Evolutionary conservation across 768 basidiomycete species (phyloP).

Genomic region (Leucocoprinus birnbaumii): DNA sequence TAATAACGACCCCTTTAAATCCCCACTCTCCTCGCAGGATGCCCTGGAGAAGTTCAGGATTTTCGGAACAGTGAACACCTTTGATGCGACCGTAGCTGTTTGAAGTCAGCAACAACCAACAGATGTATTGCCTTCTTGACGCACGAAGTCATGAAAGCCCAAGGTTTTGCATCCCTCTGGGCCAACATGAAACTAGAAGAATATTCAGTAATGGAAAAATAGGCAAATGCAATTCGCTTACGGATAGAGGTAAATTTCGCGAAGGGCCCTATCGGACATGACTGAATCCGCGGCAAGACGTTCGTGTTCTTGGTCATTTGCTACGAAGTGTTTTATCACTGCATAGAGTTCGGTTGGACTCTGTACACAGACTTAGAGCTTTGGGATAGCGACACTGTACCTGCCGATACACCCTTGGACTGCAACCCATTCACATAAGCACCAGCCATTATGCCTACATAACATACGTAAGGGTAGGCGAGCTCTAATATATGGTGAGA

Average conservation of each 20-base stretch:
- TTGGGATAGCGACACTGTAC: constrained; percentile 16
- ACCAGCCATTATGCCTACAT: constrained; percentile 52
- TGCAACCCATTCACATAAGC: constrained; percentile 72
- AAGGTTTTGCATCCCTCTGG: constrained; percentile 56
- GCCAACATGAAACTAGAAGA: constrained; percentile 62
- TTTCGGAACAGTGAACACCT: constrained; percentile 71
- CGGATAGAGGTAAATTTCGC: constrained; percentile 74
- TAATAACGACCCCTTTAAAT: constrained; percentile 68
- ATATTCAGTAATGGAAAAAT: not conserved
- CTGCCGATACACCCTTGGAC: constrained; percentile 59
- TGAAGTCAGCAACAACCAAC: not conserved
- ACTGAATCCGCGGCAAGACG: constrained; percentile 62
- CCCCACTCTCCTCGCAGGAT: constrained; percentile 77
- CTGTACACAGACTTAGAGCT: not conserved
- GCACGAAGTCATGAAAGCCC: constrained; percentile 68
- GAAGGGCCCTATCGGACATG: constrained; percentile 60
- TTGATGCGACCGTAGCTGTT: constrained; percentile 70
- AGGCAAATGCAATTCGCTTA: constrained; percentile 24
- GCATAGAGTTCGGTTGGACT: not conserved
- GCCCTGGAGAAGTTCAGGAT: constrained; percentile 50
- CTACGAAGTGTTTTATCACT: constrained; percentile 75
- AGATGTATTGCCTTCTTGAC: constrained; percentile 12
- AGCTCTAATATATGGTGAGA: not conserved
- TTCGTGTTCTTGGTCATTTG: constrained; percentile 74
- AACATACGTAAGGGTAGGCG: not conserved